Conservation (phyloP, 2,329 filamentous ascomycete genomes). For the Tolypocladium tropicale region DNA sequence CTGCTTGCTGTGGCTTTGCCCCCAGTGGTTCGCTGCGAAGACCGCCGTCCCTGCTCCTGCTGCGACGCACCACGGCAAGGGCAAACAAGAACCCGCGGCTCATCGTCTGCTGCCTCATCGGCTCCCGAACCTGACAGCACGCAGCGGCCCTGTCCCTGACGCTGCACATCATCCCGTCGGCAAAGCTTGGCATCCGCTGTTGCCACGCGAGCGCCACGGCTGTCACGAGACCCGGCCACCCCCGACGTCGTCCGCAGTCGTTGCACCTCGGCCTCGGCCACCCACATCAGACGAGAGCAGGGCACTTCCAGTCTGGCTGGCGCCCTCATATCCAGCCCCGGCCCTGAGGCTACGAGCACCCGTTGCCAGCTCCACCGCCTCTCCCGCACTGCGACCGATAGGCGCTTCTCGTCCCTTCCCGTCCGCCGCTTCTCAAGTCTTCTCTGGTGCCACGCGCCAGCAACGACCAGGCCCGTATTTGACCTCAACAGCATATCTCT, state of each 20-base stretch:
- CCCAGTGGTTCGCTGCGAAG: not conserved
- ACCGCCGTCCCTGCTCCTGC: not conserved
- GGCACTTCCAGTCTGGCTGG: not conserved
- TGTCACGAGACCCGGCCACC: not conserved
- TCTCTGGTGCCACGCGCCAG: too few relatives aligned
- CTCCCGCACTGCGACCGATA: not conserved
- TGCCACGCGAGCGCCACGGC: not conserved
- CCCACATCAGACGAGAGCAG: not conserved
- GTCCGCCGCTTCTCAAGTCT: not conserved
- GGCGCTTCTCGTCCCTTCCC: too few relatives aligned
- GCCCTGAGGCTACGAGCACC: not conserved
- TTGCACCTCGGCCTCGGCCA: not conserved
- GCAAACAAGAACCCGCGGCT: not conserved
- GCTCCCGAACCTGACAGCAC: not conserved
- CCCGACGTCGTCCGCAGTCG: not conserved
- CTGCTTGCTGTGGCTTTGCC: not conserved
- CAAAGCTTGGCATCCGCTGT: not conserved
- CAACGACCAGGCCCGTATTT: not conserved
- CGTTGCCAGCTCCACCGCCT: not conserved
- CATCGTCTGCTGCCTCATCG: not conserved
- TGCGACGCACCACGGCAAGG: not conserved
- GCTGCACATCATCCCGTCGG: not conserved
- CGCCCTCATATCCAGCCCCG: not conserved
- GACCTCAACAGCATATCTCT: too few relatives aligned
- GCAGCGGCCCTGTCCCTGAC: not conserved